Conservation (phyloP, 2,329 filamentous ascomycete species). For the Alternaria ventricosa region DNA sequence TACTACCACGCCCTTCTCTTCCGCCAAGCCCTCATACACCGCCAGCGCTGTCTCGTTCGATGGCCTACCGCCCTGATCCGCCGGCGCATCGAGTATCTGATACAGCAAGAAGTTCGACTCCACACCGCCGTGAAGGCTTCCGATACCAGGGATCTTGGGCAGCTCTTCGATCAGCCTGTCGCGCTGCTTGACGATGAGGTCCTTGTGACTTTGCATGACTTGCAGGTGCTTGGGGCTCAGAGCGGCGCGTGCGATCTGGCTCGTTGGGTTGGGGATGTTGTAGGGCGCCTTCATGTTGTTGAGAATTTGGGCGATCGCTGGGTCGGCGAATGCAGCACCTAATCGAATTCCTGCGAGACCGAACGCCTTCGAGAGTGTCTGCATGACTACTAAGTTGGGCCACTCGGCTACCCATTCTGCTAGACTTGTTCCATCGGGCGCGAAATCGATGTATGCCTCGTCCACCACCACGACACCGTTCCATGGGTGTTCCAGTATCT, state of each 20-base stretch:
- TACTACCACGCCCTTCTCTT: slow-evolving; percentile 87
- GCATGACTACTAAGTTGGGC: slow-evolving; percentile 96
- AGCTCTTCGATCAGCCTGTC: slow-evolving; percentile 77
- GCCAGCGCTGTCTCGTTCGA: slow-evolving; percentile 79
- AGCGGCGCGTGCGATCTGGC: slow-evolving; percentile 77
- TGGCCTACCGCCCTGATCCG: slow-evolving; percentile 66
- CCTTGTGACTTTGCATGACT: slow-evolving; percentile 74
- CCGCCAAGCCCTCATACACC: slow-evolving; percentile 84
- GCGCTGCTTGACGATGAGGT: slow-evolving; percentile 76
- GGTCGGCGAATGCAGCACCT: slow-evolving; percentile 80
- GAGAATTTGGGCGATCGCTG: slow-evolving; percentile 76
- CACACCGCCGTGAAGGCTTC: slow-evolving; percentile 77
- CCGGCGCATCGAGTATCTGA: slow-evolving; percentile 75
- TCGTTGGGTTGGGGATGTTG: slow-evolving; percentile 90
- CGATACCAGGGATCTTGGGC: slow-evolving; percentile 77
- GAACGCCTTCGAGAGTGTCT: slow-evolving; percentile 98
- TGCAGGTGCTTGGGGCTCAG: slow-evolving; percentile 70
- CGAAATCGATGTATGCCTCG: slow-evolving; percentile 97
- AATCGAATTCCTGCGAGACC: slow-evolving; percentile 92
- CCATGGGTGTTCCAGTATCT: slow-evolving; percentile 86
- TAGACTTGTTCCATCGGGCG: slow-evolving; percentile 76
- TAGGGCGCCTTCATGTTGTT: slow-evolving; percentile 97
- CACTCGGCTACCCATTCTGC: slow-evolving; percentile 92
- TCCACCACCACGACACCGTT: slow-evolving; percentile 94
- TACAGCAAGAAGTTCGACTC: slow-evolving; percentile 90